Percentiles rank a stretch among this genome's conserved stretches.
phyloP scores from a whole-genome alignment of 164 flowering plant genomes.

The Dillenia turbinata region DNA sequence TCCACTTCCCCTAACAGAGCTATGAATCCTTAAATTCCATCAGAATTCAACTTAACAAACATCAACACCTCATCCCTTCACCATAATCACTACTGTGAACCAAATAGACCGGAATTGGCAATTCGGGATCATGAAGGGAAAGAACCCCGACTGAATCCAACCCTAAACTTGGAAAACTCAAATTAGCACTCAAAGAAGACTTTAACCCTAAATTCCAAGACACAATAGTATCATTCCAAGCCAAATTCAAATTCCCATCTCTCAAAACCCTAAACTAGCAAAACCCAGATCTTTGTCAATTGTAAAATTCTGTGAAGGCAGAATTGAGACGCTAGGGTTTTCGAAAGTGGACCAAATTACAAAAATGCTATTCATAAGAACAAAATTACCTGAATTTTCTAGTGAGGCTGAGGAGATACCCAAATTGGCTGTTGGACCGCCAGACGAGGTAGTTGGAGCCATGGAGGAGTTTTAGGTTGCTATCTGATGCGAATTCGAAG shows the following conservation, averaged over 20 bases:
- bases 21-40: conserved; percentile 90
- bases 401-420: conserved; percentile 37
- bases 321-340: conserved; percentile 47
- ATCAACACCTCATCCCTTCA: conserved; percentile 44
- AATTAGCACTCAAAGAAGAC: conserved; percentile 20
- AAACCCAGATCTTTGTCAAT: conserved; percentile 28
- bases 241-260: conserved; percentile 39
- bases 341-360: conserved; percentile 52
- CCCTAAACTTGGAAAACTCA: conserved; percentile 44
- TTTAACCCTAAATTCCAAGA: conserved; percentile 44
- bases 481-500: conserved; percentile 29
- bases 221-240: conserved; percentile 34
- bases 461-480: conserved; percentile 31
- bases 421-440: conserved; percentile 31
- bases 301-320: conserved; percentile 41
- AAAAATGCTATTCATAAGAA: conserved; percentile 25
- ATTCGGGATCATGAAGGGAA: conserved; percentile 33
- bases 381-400: conserved; percentile 42
- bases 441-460: conserved; percentile 32
- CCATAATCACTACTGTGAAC: conserved; percentile 80
- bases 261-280: conserved; percentile 33
- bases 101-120: conserved; percentile 19
- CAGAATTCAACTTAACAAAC: conserved; percentile 57
- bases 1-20: conserved; percentile 34
- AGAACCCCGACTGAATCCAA: conserved; percentile 49